Evolutionary conservation across 2,329 filamentous ascomycete genomes (phyloP).

Genomic region (Diaporthe citrichinensis): DNA sequence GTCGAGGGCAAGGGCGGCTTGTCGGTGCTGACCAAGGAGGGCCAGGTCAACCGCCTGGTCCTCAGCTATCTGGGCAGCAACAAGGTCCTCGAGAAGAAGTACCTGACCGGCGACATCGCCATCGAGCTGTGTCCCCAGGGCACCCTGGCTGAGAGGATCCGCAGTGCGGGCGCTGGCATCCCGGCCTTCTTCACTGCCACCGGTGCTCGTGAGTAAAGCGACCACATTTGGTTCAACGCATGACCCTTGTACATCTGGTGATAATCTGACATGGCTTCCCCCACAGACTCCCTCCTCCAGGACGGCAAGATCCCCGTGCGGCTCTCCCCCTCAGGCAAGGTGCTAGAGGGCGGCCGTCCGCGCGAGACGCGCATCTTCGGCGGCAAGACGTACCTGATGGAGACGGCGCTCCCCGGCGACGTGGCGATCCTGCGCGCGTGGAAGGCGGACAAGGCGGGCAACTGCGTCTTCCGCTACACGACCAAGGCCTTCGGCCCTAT

Average conservation of each 20-base stretch:
- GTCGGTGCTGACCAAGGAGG: constrained; percentile 76
- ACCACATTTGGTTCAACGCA: not conserved
- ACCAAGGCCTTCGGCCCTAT: constrained; percentile 82
- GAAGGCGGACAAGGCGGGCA: constrained; percentile 83
- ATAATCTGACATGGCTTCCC: constrained; percentile 37
- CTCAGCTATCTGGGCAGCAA: constrained; percentile 84
- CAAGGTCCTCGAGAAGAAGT: constrained; percentile 81
- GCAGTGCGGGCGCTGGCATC: constrained; percentile 82
- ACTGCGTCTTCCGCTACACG: constrained; percentile 85
- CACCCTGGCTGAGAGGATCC: constrained; percentile 79
- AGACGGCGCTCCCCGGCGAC: constrained; percentile 81
- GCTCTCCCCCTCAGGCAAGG: constrained; percentile 70
- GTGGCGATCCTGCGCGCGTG: constrained; percentile 83
- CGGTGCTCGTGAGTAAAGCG: constrained; percentile 68
- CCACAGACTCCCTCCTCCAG: constrained; percentile 73
- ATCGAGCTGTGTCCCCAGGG: constrained; percentile 85
- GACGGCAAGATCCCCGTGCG: constrained; percentile 77
- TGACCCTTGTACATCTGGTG: fast-evolving
- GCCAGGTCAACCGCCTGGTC: constrained; percentile 80
- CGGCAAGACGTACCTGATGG: constrained; percentile 82
- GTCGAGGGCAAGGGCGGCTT: constrained; percentile 77
- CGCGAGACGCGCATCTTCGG: constrained; percentile 81
- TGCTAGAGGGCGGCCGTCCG: constrained; percentile 74
- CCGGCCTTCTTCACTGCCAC: constrained; percentile 87
- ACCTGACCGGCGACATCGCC: constrained; percentile 80